A percentile compares a stretch with the other conserved stretches of the same genome.
Evolutionary conservation across 129 eudicot species (phyloP).

Genomic region (Arctium lappa): DNA sequence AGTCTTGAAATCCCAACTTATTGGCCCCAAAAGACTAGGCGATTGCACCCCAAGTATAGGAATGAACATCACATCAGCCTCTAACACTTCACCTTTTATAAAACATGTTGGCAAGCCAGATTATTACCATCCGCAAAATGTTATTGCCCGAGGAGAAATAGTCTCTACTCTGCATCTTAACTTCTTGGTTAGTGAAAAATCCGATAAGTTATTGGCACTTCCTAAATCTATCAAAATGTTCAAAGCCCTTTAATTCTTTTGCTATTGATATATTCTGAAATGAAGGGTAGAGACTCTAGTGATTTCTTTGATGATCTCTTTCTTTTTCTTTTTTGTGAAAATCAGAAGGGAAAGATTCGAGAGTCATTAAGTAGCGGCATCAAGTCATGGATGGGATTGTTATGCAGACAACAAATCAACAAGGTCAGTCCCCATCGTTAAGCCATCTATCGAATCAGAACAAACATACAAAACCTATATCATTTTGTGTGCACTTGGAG

Average conservation of each 20-base stretch:
- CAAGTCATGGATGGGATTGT: background rate
- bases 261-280: background rate
- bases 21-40: too few relatives aligned
- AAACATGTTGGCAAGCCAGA: too few relatives aligned
- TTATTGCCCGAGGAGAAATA: too few relatives aligned
- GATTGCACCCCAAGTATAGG: too few relatives aligned
- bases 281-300: background rate
- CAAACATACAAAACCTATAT: background rate
- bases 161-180: too few relatives aligned
- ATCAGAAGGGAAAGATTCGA: background rate
- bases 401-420: background rate
- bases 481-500: background rate
- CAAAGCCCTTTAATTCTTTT: too few relatives aligned
- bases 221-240: too few relatives aligned
- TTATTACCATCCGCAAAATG: too few relatives aligned
- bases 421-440: background rate
- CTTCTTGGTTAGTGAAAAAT: too few relatives aligned
- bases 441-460: background rate
- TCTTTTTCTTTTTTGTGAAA: background rate
- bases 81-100: too few relatives aligned
- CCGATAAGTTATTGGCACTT: too few relatives aligned
- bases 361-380: background rate
- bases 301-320: background rate
- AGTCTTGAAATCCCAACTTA: background rate
- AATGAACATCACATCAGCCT: too few relatives aligned